These are phyloP conservation scores for Croton setiger DNA, from an alignment of 441 rosid genomes.

Conservation along the genomic window DNA sequence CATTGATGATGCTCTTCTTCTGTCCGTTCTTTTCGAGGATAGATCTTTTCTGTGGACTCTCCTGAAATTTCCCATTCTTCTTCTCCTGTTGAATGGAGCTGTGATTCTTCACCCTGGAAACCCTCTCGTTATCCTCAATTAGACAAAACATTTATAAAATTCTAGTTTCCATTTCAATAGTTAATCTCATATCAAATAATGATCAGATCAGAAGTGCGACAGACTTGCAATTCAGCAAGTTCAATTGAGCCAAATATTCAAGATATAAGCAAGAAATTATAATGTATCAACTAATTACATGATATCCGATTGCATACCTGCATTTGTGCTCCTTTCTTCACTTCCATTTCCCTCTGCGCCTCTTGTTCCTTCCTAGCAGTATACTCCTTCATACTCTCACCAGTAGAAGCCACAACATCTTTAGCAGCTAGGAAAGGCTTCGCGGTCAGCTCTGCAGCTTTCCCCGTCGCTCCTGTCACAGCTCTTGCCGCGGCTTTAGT, in stretches of 20 bases:
- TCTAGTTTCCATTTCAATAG: background rate
- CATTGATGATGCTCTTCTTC: background rate
- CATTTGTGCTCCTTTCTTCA: conserved; percentile 21
- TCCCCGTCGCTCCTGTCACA: conserved; percentile 43
- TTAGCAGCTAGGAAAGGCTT: conserved; percentile 63
- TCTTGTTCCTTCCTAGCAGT: conserved; percentile 69
- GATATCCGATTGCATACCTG: conserved; percentile 27
- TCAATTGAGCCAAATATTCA: no score
- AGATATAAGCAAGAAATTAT: background rate
- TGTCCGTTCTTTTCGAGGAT: background rate
- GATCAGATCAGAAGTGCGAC: no score
- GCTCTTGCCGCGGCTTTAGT: conserved; percentile 47
- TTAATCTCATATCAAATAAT: no score
- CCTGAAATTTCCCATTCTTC: conserved; percentile 6
- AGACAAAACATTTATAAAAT: background rate
- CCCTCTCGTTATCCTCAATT: conserved; percentile 23
- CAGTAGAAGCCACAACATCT: conserved; percentile 42
- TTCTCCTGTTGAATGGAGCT: conserved; percentile 21
- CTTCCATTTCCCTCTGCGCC: conserved; percentile 39
- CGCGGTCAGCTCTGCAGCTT: conserved; percentile 40
- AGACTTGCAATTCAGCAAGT: no score
- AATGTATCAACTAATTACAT: background rate
- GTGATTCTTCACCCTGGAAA: no score
- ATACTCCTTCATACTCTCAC: conserved; percentile 51
- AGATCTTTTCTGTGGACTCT: no score